Evolutionary conservation across 345 rosid genomes (phyloP).

Genomic region (Streptanthus diversifolius): DNA sequence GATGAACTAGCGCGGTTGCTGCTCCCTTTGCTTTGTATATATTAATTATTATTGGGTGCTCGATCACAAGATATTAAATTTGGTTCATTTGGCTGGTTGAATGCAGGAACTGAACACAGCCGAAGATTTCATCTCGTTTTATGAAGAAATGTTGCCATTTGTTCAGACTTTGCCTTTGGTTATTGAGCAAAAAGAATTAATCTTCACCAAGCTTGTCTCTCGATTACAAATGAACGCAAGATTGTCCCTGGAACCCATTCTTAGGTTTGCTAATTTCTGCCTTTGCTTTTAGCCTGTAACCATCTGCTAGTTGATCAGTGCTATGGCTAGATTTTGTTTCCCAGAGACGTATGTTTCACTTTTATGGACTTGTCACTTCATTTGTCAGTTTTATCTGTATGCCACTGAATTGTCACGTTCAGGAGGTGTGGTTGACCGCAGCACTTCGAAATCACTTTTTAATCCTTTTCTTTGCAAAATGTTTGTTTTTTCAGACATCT

Average conservation of each 20-base stretch:
- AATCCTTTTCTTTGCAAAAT: neutral
- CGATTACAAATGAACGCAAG: constrained; percentile 80
- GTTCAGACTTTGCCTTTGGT: constrained; percentile 68
- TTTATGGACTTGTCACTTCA: neutral
- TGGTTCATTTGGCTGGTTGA: constrained; percentile 10
- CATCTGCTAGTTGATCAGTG: constrained; percentile 4
- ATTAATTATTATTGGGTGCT: constrained; percentile 11
- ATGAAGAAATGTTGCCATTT: constrained; percentile 65
- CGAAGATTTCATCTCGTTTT: constrained; percentile 78
- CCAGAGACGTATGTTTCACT: neutral
- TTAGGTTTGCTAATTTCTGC: constrained; percentile 47
- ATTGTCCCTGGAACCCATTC: constrained; percentile 83
- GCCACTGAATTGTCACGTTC: constrained; percentile 1
- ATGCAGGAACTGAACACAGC: constrained; percentile 87
- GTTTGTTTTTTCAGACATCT: neutral
- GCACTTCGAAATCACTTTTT: neutral
- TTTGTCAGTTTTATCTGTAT: constrained; percentile 19
- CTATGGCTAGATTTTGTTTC: neutral
- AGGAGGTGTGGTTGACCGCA: neutral
- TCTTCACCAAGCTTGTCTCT: constrained; percentile 58
- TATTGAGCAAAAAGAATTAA: constrained; percentile 59
- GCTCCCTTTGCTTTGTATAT: neutral
- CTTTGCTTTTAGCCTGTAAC: constrained; percentile 7
- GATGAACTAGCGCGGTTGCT: neutral
- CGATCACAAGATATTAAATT: neutral